These are phyloP conservation scores for Adiantum capillusveneris DNA, from an alignment of 75 land plant species.

Conservation along the genomic window DNA sequence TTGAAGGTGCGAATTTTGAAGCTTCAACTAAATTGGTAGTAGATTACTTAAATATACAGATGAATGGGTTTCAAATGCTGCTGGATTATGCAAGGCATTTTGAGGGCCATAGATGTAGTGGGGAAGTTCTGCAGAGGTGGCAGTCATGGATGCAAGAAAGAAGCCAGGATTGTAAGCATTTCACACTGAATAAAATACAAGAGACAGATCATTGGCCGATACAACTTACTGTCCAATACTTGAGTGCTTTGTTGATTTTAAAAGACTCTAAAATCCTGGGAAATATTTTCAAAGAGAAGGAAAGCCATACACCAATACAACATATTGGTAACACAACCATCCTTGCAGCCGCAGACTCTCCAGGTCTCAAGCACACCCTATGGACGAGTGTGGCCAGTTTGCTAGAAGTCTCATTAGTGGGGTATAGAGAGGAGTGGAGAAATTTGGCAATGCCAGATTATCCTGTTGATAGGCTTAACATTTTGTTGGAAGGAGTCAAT, in stretches of 20 bases:
- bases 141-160: slow-evolving; percentile 2
- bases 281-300: neutral
- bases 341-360: neutral
- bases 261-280: slow-evolving; percentile 9
- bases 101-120: slow-evolving; percentile 5
- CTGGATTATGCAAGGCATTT: slow-evolving; percentile 6
- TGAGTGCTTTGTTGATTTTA: slow-evolving; percentile 9
- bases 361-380: neutral
- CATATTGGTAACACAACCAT: neutral
- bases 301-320: slow-evolving; percentile 1
- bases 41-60: slow-evolving; percentile 9
- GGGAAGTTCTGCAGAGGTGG: neutral
- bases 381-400: neutral
- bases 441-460: too few relatives aligned
- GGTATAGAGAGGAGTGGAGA: too few relatives aligned
- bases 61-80: slow-evolving; percentile 15
- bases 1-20: slow-evolving; percentile 6
- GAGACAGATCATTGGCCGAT: slow-evolving; percentile 17
- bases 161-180: slow-evolving; percentile 7
- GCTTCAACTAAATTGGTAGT: neutral
- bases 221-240: neutral
- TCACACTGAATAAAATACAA: neutral
- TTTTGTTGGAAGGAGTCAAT: too few relatives aligned
- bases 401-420: too few relatives aligned
- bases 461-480: too few relatives aligned